Evolutionary conservation across 106 monocot genomes (phyloP), one percentile per base, ranked within the genome.

Genomic region (Hemerocallis citrina): DNA sequence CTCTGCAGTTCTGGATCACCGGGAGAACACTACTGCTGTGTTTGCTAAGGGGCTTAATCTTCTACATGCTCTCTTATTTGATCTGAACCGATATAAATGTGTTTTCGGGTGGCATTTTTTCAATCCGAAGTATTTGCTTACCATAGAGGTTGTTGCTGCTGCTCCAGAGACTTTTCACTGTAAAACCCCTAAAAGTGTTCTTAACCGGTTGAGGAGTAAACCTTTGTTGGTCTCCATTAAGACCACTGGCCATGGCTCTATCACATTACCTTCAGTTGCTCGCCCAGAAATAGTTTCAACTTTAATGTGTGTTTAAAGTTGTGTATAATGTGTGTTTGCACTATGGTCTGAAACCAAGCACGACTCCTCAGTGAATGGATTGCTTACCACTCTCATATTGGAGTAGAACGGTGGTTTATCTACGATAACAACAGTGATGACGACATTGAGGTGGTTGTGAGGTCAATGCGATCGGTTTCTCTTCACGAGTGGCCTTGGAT

Each of bases 1-100:
- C 64, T 61, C 80, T 0, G 70, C 98, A 15, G 24, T 88, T 8
- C 59, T 98, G 14, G 98, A 98, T 39, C 47, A 24, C 43, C 38
- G 13, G 1, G 98, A 92, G 55, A 85, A 92, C 71, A 71, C 92
- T 63, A 92, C 98, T 25, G 12, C 92, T 35, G 79, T 85, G 51
- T 98, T 98, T 44, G 88, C 85, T 63, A 98, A 98, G 72, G 98
- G 98, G 33, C 67, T 92, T 46, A 98, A 92, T 52, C 92, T 98
- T 38, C 81, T 85, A 12, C 69, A 87, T 0, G 82, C 62, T 4
- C 81, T 79, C 12, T 55, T 98, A n/a, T 70, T 82, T 21, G 88
- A 85, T 47, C 64, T 88, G 0, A 62, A 66, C 3, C 71, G 98
- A 21, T 98, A 75, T 31, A 72, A 77, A 52, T 98, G 98, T 51